phyloP scores from a whole-genome alignment of 2,329 filamentous ascomycete species.

The Sporothrix pseudoabietina region DNA sequence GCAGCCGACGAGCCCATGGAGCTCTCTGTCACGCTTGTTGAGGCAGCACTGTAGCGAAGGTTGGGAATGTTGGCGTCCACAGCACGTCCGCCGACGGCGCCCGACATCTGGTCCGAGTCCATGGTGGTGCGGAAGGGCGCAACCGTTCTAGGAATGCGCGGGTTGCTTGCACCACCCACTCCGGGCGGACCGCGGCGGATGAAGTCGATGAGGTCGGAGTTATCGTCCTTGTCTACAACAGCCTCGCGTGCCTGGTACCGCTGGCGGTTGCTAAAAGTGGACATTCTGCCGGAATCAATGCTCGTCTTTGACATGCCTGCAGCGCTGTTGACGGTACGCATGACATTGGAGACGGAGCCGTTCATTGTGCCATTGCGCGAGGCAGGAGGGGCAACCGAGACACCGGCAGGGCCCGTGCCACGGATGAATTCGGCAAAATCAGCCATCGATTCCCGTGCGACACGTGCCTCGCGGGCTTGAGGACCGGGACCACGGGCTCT shows the following conservation, averaged over 20 bases:
- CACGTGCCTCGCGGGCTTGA: slow-evolving; percentile 70
- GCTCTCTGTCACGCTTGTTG: slow-evolving; percentile 63
- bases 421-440: slow-evolving; percentile 91
- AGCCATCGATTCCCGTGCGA: slow-evolving; percentile 69
- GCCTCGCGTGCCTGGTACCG: slow-evolving; percentile 74
- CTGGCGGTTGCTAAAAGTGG: slow-evolving; percentile 45
- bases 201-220: slow-evolving; percentile 90
- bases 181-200: slow-evolving; percentile 82
- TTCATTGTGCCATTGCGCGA: slow-evolving; percentile 20
- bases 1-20: slow-evolving; percentile 75
- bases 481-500: slow-evolving; percentile 41
- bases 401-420: slow-evolving; percentile 71
- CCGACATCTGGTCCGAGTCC: slow-evolving; percentile 76
- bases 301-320: slow-evolving; percentile 41
- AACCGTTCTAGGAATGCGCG: slow-evolving; percentile 77
- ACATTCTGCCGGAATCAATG: slow-evolving; percentile 46
- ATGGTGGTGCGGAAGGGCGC: slow-evolving; percentile 83
- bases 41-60: slow-evolving; percentile 59
- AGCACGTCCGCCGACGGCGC: slow-evolving; percentile 57
- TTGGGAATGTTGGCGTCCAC: slow-evolving; percentile 61
- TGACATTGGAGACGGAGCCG: slow-evolving; percentile 31
- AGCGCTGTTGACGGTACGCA: slow-evolving; percentile 44
- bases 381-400: slow-evolving; percentile 10
- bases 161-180: slow-evolving; percentile 52
- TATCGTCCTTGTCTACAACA: slow-evolving; percentile 65